Base-by-base conservation (phyloP, 1,139 yeast genomes). In the Eremothecium gossypii region DNA sequence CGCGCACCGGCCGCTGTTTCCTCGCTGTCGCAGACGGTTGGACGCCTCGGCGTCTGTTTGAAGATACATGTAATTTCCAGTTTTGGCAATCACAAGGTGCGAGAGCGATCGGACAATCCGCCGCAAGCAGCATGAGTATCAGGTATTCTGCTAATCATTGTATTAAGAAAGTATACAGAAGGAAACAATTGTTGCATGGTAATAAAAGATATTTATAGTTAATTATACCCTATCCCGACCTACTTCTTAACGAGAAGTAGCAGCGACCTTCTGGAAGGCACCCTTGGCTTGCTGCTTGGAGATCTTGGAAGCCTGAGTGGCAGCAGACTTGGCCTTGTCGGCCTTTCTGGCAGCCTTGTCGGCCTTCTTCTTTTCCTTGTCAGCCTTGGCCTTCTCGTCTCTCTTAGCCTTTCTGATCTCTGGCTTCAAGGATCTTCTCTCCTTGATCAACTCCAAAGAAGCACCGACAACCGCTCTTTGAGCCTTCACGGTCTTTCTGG, bases 381-480 rank as follows among this genome's bases (percentile, higher is more conserved):
- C 95, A 72, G 79, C 82, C 67, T 81, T 81, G 67, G 80, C 74
- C 71, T 89, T 86, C 69, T 79, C 82, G 53, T 86, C 93, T 80
- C 96, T 91, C 67, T 89, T 83, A 65, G 95, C 95, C 80, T 87
- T 85, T 80, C 96, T 93, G 68, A 83, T 91, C 71, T 89, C 91
- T 70, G 98, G 96, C 76, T 89, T 85, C 71, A 79, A 77, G 63
- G 83, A 66, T 77, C 97, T 87, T 82, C 95, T 86, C 79, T 91
- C 96, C 78, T 85, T 87, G 77, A 91, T 91, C 70, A 86, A 83
- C 61, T 91, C 98, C 66, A 91, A 79, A 66, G 97, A 84, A 69
- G 97, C 98, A 80, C 99, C 98, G 61, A 89, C 97, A 69, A 91
- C 83, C 57, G 95, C 96, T 82, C 98, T 91, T 78, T 89, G 96